Evolutionary conservation across 2,329 filamentous ascomycete species (phyloP).

Genomic region (Septoria linicola): DNA sequence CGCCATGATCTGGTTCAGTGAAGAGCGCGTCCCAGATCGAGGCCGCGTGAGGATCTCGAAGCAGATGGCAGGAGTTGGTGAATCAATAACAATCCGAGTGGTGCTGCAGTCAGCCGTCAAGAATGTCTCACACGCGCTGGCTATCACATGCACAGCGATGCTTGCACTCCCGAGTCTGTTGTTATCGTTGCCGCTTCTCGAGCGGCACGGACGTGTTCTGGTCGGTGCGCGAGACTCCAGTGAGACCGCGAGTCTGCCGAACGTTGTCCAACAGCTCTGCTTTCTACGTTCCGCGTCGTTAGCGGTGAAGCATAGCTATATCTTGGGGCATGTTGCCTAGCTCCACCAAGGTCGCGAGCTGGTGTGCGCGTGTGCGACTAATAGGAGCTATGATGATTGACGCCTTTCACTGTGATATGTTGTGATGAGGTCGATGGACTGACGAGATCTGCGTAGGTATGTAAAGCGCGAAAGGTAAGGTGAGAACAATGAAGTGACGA

Average conservation of each 20-base stretch:
- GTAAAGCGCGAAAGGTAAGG: neutral
- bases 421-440: neutral
- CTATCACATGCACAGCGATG: neutral
- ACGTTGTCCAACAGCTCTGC: neutral
- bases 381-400: neutral
- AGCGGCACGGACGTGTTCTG: neutral
- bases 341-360: neutral
- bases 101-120: constrained; percentile 15
- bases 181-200: neutral
- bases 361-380: neutral
- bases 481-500: neutral
- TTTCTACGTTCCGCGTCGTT: constrained; percentile 4
- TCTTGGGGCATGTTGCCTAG: constrained; percentile 9
- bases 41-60: no score
- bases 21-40: neutral
- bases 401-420: neutral
- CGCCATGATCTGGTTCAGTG: constrained; percentile 12
- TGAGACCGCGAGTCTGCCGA: neutral
- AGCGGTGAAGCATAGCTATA: constrained; percentile 16
- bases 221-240: neutral
- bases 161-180: neutral
- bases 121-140: constrained; percentile 19
- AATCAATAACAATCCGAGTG: neutral
- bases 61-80: neutral
- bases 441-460: neutral